These are phyloP conservation scores for Ogataea henricii DNA, from an alignment of 805 yeast genomes.

Conservation along the genomic window DNA sequence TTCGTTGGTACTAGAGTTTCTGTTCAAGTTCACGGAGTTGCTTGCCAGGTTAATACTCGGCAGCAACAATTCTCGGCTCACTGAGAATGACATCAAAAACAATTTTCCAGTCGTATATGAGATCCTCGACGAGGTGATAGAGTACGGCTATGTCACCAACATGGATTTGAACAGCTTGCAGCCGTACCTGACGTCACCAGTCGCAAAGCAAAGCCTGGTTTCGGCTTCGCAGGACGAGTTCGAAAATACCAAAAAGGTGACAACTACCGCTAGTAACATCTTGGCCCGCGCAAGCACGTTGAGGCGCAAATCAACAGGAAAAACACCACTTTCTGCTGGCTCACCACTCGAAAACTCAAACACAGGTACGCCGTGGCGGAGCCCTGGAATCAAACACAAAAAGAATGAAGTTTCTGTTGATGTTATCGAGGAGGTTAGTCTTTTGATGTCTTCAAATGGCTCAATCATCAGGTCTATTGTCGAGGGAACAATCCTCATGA, in stretches of 20 bases:
- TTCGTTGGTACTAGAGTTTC: slow-evolving; percentile 73
- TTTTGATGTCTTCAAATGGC: slow-evolving; percentile 66
- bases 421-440: slow-evolving; percentile 72
- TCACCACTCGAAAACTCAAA: slow-evolving; percentile 14
- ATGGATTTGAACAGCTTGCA: slow-evolving; percentile 52
- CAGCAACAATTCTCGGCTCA: slow-evolving; percentile 37
- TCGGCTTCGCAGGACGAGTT: slow-evolving; percentile 8
- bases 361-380: slow-evolving; percentile 62
- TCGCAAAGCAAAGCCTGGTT: slow-evolving; percentile 8
- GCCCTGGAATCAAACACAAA: slow-evolving; percentile 69
- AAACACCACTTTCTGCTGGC: slow-evolving; percentile 8
- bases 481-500: slow-evolving; percentile 72
- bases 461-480: slow-evolving; percentile 68
- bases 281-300: slow-evolving; percentile 25
- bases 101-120: slow-evolving; percentile 75
- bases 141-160: slow-evolving; percentile 75
- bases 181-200: slow-evolving; percentile 32
- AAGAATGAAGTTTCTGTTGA: slow-evolving; percentile 79
- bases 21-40: slow-evolving; percentile 60
- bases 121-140: slow-evolving; percentile 71
- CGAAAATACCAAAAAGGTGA: slow-evolving; percentile 5
- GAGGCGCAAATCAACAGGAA: slow-evolving; percentile 22
- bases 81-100: slow-evolving; percentile 56
- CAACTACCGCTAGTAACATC: slow-evolving; percentile 14
- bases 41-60: slow-evolving; percentile 39